phyloP scores from a whole-genome alignment of 2,329 filamentous ascomycete species.

The Exophiala xenobiotica region DNA sequence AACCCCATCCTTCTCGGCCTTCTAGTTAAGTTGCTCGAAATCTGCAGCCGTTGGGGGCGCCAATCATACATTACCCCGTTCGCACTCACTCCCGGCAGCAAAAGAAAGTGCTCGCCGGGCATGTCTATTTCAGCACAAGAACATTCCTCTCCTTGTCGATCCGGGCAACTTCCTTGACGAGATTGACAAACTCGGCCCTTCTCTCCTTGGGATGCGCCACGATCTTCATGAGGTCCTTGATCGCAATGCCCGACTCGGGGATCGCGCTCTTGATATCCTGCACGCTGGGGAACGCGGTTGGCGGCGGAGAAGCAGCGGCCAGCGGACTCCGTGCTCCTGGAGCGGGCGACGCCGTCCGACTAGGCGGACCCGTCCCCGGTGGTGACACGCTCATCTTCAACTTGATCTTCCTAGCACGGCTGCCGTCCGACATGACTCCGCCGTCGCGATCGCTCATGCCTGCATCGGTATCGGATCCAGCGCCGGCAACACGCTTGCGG shows the following conservation, averaged over 20 bases:
- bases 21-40: too few species aligned
- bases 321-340: slow-evolving; percentile 29
- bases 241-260: slow-evolving; percentile 45
- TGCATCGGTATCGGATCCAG: slow-evolving; percentile 28
- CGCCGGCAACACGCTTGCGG: slow-evolving; percentile 15
- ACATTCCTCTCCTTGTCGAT: slow-evolving; percentile 23
- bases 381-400: slow-evolving; percentile 33
- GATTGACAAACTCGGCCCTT: slow-evolving; percentile 16
- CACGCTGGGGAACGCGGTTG: slow-evolving; percentile 41
- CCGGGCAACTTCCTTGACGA: slow-evolving; percentile 21
- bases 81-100: too few species aligned
- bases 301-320: too few species aligned
- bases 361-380: slow-evolving; percentile 28
- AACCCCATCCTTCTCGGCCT: too few species aligned
- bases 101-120: too few species aligned
- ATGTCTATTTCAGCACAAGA: slow-evolving; percentile 19
- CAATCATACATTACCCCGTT: too few species aligned
- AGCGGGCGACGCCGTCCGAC: slow-evolving; percentile 28
- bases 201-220: slow-evolving; percentile 22
- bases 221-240: slow-evolving; percentile 42
- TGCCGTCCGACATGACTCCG: slow-evolving; percentile 27
- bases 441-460: slow-evolving; percentile 22
- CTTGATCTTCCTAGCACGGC: slow-evolving; percentile 21
- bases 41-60: too few species aligned
- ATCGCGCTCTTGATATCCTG: slow-evolving; percentile 50